Evolutionary conservation across 305 asterid species (phyloP).

Genomic region (Rubia tinctorum): DNA sequence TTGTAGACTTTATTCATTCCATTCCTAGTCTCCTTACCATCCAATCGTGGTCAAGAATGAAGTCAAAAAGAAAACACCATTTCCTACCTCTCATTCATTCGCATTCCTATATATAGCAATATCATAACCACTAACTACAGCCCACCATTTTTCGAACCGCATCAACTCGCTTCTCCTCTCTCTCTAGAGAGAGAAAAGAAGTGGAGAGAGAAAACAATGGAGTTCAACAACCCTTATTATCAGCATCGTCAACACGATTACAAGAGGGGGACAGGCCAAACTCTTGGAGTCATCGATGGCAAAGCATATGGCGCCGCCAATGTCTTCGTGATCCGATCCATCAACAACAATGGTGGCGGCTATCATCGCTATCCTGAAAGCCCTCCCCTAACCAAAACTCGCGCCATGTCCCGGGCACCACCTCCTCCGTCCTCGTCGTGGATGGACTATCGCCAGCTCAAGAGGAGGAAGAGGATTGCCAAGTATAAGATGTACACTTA

Average conservation of each 20-base stretch:
- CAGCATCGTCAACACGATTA: neutral
- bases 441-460: constrained; percentile 47
- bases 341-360: neutral
- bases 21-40: constrained; percentile 6
- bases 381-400: neutral
- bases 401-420: neutral
- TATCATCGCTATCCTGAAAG: neutral
- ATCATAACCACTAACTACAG: neutral
- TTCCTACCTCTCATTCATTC: constrained; percentile 4
- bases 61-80: neutral
- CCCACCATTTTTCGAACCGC: neutral
- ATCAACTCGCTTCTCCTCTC: neutral
- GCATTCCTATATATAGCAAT: neutral
- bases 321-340: constrained; percentile 18
- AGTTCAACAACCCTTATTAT: neutral
- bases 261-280: neutral
- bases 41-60: neutral
- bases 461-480: constrained; percentile 55
- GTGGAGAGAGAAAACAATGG: neutral
- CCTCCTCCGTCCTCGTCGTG: constrained; percentile 17
- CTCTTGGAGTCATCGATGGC: constrained; percentile 6
- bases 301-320: constrained; percentile 21
- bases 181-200: constrained; percentile 1
- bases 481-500: constrained; percentile 56
- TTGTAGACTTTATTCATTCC: neutral